phyloP scores from a whole-genome alignment of 1,284 basidiomycete species.

The Naganishia liquefaciens region DNA sequence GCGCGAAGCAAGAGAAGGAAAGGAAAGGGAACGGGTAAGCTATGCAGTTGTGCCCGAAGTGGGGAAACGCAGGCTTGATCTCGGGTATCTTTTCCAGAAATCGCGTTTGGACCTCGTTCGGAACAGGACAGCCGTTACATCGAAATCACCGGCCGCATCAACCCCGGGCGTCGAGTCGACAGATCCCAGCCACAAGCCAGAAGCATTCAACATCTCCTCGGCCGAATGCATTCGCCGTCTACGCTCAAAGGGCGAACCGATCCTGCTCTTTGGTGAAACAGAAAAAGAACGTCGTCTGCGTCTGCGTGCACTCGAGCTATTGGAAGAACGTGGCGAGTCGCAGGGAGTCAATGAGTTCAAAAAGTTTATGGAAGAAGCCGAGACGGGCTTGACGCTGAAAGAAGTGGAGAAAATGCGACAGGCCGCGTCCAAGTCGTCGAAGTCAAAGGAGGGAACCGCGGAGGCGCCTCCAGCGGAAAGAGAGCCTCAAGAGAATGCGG shows the following conservation, averaged over 20 bases:
- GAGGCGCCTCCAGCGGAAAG: constrained; percentile 26
- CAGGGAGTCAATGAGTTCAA: constrained; percentile 88
- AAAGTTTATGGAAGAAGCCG: constrained; percentile 86
- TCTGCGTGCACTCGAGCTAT: constrained; percentile 86
- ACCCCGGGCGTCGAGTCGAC: constrained; percentile 37
- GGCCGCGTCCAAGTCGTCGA: constrained; percentile 35
- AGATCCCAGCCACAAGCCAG: constrained; percentile 52
- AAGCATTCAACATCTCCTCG: constrained; percentile 84
- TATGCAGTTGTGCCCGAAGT: neutral
- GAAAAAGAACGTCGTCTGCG: constrained; percentile 90
- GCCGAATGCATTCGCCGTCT: constrained; percentile 88
- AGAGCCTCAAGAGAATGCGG: constrained; percentile 36
- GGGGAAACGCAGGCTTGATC: neutral
- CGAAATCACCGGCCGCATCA: constrained; percentile 34
- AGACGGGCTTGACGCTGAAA: constrained; percentile 64
- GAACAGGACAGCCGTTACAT: constrained; percentile 36
- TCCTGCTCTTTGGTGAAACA: constrained; percentile 89
- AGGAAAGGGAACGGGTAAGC: constrained; percentile 50
- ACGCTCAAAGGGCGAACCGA: constrained; percentile 87
- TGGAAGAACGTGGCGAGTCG: constrained; percentile 80
- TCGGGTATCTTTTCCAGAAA: constrained; percentile 29
- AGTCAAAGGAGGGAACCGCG: constrained; percentile 21
- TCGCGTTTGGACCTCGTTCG: constrained; percentile 39
- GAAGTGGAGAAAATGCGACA: constrained; percentile 35
- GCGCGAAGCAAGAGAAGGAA: constrained; percentile 47